phyloP scores from a whole-genome alignment of 1,139 yeast species.

The Lodderomyces beijingensis region DNA sequence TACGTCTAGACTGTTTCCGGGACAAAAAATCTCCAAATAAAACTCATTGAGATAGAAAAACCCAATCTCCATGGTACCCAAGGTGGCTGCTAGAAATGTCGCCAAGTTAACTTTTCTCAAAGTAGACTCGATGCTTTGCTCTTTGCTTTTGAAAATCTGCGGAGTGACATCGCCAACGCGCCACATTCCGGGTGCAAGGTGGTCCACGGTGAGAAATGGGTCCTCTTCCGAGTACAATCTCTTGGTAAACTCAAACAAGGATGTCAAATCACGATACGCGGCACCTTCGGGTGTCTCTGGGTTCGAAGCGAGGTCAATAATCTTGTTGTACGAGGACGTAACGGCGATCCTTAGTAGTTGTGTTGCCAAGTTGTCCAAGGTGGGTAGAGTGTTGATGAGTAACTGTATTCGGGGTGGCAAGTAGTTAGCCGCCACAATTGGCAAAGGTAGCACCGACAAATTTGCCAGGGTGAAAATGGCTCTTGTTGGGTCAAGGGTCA shows the following conservation, averaged over 20 bases:
- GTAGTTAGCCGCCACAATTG: slow-evolving; percentile 51
- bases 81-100: slow-evolving; percentile 78
- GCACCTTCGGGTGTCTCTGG: slow-evolving; percentile 72
- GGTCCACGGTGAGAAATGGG: slow-evolving; percentile 61
- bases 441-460: slow-evolving; percentile 54
- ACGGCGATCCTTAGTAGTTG: slow-evolving; percentile 70
- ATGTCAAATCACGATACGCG: slow-evolving; percentile 66
- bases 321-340: slow-evolving; percentile 67
- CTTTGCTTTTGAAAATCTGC: slow-evolving; percentile 51
- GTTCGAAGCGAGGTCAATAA: slow-evolving; percentile 66
- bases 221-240: slow-evolving; percentile 60
- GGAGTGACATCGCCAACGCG: slow-evolving; percentile 60
- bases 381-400: slow-evolving; percentile 61
- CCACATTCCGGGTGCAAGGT: slow-evolving; percentile 65
- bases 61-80: slow-evolving; percentile 83
- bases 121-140: slow-evolving; percentile 64
- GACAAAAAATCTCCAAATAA: slow-evolving; percentile 81
- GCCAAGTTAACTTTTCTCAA: slow-evolving; percentile 82
- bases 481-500: slow-evolving; percentile 6
- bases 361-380: slow-evolving; percentile 69
- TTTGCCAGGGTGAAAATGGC: slow-evolving; percentile 48
- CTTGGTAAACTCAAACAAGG: slow-evolving; percentile 71
- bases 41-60: slow-evolving; percentile 81
- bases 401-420: slow-evolving; percentile 60
- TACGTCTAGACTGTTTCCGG: slow-evolving; percentile 46